Evolutionary conservation across 306 rosid species (phyloP), one percentile per base, ranked within the genome.

Genomic region (Alnus rubra): DNA sequence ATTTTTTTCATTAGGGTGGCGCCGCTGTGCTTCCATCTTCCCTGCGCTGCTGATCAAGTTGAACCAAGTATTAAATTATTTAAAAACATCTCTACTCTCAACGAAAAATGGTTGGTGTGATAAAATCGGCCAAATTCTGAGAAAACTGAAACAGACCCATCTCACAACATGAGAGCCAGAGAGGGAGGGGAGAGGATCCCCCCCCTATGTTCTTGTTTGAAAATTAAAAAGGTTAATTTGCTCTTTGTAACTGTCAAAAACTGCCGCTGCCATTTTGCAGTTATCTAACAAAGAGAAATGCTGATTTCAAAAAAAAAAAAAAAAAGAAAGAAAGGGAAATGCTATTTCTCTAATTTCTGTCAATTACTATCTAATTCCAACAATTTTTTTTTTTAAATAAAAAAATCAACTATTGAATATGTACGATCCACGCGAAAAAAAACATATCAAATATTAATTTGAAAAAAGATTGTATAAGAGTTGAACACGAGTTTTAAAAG

Each of bases 181-280:
- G 44, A 39, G 5, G 7, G 12, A 2, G 30, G 62, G 62, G 35
- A 54, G 14, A 54, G 65, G 55, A 42, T 30, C 12, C 28, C 28
- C 28, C 28, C 5, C 28, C 28, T 5, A 58, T 35, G 31, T 64
- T 77, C 12, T 31, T 35, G 64, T 79, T 70, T 73, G 55, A 62
- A 71, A 64, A 44, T 11, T 28, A 75, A 75, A 79, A 69, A 71
- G 75, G 68, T 39, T 42, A 4, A 4, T 5, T 76, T 80, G 35
- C 76, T 9, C 42, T 52, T 60, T 76, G 63, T 49, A 52, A 73
- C 72, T 58, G 78, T 49, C 68, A 78, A 75, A 44, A 59, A 78
- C 85, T 73, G 85, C 85, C 70, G 35, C 58, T 55, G 23, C 3
- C 4, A 28, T 64, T 65, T 53, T 64, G 65, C 5, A 49, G 10